phyloP scores from a whole-genome alignment of 352 stramenopile genomes.

The Pilasporangium apinafurcum region DNA sequence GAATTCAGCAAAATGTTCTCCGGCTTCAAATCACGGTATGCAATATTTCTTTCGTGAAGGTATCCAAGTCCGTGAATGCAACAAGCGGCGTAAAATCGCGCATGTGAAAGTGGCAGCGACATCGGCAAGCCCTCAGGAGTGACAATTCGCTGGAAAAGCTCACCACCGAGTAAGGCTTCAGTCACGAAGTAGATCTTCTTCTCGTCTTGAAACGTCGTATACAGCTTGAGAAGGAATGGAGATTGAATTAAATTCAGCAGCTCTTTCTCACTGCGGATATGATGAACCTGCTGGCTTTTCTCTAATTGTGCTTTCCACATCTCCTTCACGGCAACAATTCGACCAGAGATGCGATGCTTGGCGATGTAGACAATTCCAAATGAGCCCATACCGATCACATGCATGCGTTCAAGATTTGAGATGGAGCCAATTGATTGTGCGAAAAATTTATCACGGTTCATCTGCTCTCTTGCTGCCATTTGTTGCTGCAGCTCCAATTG shows the following conservation, averaged over 20 bases:
- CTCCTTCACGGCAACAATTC: constrained; percentile 54
- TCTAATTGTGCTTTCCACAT: constrained; percentile 78
- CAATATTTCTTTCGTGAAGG: constrained; percentile 78
- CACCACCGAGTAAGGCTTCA: constrained; percentile 90
- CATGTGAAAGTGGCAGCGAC: constrained; percentile 64
- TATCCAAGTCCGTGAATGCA: constrained; percentile 86
- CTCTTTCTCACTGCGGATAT: constrained; percentile 83
- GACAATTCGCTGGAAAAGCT: constrained; percentile 89
- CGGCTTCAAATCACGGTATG: constrained; percentile 86
- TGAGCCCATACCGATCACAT: constrained; percentile 47
- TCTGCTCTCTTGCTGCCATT: constrained; percentile 16
- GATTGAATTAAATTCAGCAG: constrained; percentile 81
- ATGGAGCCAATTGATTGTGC: constrained; percentile 43
- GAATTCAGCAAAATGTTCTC: constrained; percentile 78
- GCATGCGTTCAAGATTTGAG: constrained; percentile 46
- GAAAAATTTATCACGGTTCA: constrained; percentile 37
- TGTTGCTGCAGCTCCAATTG: constrained; percentile 24
- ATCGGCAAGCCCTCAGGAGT: constrained; percentile 61
- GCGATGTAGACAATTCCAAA: constrained; percentile 51
- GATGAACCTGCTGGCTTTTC: constrained; percentile 78
- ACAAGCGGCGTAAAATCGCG: constrained; percentile 85
- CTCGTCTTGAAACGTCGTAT: constrained; percentile 85
- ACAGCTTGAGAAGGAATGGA: constrained; percentile 90
- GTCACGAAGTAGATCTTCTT: constrained; percentile 91
- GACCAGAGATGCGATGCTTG: constrained; percentile 21